Base-by-base conservation (phyloP, 2,329 filamentous ascomycete genomes). In the Aspergillus sp. region DNA sequence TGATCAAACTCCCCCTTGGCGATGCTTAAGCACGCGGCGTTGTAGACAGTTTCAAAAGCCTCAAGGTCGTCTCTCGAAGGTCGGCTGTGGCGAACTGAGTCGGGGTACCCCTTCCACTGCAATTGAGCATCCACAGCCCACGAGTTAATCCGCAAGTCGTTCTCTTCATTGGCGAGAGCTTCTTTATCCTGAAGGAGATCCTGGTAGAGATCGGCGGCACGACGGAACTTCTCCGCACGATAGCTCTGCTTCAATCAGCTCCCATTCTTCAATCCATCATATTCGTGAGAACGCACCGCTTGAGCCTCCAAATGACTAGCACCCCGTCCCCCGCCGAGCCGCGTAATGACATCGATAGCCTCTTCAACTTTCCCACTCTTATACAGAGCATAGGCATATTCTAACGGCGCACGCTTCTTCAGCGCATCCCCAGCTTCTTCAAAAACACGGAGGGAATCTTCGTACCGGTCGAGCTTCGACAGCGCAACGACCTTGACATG, bases 21-120 rank as follows among this genome's bases (percentile, higher is more conserved):
- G 59, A 85, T 80, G 58, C 78, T 79, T 48, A 76, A 73, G 61
- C 82, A 84, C 32, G 81, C 82, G 7, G 79, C 78, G 63, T 85
- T 84, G 65, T 81, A 85, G 3, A 80, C 76, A 3, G 78, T 84
- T 62, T 85, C 82, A 51, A 84, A 84, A 0, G 78, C 74, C 50
- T 84, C 79, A 46, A 84, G 60, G 58, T 83, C 81, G 57, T 82
- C 80, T 55, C 78, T 70, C 17, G 68, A 73, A 5, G 77, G 74
- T 59, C 76, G 76, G 60, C 75, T 77, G 62, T 75, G 77, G 49
- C 72, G 68, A 33, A 74, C 74, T 32, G 74, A 61, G 49, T 77
- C 68, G 22, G 75, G 70, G 48, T 74, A 69, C 38, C 77, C 77
- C 38, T 74, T 69, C 81, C 81, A 85, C 56, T 81, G 75, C 45